phyloP scores from a whole-genome alignment of 1,139 yeast species.

The Wickerhamiella infanticola region DNA sequence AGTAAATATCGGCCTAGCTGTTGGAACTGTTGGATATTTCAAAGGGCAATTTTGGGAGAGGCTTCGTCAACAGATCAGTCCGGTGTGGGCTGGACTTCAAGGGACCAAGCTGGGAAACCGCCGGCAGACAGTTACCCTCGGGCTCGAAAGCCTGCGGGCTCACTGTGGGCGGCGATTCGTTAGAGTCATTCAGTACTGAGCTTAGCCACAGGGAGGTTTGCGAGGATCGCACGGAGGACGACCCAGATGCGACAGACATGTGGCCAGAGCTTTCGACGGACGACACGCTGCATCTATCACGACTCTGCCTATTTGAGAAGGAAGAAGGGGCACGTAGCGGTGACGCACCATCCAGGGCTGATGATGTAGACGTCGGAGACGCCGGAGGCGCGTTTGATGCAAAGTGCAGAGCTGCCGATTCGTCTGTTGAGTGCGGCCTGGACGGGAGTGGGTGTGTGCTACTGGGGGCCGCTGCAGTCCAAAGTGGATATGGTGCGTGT shows the following conservation, averaged over 20 bases:
- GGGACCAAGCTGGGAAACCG: conserved; percentile 4
- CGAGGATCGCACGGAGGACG: conserved; percentile 5
- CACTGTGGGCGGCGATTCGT: conserved; percentile 3
- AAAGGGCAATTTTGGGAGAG: conserved; percentile 22
- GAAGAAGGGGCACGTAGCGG: not conserved
- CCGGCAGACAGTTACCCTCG: conserved; percentile 13
- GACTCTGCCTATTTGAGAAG: not conserved
- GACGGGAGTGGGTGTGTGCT: no score
- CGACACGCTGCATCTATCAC: not conserved
- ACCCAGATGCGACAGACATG: conserved; percentile 1
- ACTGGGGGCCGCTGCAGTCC: no score
- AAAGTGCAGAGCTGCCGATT: no score
- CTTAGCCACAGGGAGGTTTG: conserved; percentile 9
- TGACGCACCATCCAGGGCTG: not conserved
- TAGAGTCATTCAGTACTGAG: conserved; percentile 6
- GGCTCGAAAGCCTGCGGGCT: conserved; percentile 11
- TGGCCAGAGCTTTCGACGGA: not conserved
- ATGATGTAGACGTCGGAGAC: not conserved
- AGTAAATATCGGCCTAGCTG: no score
- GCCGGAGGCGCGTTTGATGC: not conserved
- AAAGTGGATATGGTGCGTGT: no score
- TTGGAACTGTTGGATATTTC: not conserved
- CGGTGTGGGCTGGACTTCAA: not conserved
- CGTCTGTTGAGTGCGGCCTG: no score
- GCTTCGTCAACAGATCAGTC: conserved; percentile 16